Conservation (phyloP, 176 grass and related monocot species). For the Carex cristatella region DNA sequence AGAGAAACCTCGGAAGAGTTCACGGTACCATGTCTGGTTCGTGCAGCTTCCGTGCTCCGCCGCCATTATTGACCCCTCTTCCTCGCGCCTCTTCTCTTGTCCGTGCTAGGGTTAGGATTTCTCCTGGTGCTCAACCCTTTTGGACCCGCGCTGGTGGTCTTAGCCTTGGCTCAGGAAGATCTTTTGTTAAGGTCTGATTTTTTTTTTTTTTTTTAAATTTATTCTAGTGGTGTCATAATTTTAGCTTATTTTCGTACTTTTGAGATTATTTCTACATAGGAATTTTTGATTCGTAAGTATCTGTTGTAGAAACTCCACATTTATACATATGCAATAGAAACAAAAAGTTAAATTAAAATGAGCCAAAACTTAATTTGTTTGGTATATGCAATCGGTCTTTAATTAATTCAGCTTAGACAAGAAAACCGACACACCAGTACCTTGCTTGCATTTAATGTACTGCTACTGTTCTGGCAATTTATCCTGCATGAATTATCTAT, state of each 20-base stretch:
- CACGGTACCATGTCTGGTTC: conserved; percentile 14
- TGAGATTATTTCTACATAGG: background rate
- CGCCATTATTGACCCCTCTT: conserved; percentile 11
- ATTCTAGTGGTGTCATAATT: background rate
- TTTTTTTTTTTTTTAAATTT: background rate
- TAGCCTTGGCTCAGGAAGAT: background rate
- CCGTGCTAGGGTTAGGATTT: conserved; percentile 21
- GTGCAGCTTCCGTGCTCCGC: conserved; percentile 10
- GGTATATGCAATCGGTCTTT: background rate
- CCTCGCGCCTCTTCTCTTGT: background rate
- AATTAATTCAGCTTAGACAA: background rate
- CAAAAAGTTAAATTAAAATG: background rate
- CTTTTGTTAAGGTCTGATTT: conserved; percentile 14
- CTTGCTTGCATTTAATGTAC: background rate
- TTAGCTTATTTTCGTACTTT: background rate
- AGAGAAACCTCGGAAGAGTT: background rate
- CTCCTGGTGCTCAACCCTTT: background rate
- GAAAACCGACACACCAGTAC: background rate
- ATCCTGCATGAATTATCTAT: background rate
- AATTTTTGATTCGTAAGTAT: background rate
- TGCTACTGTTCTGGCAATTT: background rate
- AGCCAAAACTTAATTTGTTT: background rate
- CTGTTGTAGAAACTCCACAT: background rate
- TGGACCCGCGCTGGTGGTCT: background rate
- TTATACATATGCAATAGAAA: background rate